These are phyloP conservation scores for Kwoniella pini DNA, from an alignment of 768 basidiomycete genomes.

Conservation along the genomic window DNA sequence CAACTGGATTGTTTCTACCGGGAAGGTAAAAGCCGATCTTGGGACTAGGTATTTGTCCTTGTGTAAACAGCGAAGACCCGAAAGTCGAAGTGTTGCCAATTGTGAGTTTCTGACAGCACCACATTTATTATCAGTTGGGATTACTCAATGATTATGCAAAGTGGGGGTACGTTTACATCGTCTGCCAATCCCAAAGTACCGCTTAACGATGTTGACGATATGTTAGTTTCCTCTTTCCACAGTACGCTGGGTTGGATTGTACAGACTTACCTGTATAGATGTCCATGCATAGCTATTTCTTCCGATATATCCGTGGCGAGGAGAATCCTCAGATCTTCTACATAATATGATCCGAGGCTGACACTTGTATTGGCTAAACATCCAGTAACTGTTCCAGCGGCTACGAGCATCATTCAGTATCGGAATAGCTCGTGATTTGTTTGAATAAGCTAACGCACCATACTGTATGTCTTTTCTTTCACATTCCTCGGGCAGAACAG, in stretches of 20 bases:
- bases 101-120: not conserved
- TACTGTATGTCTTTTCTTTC: not conserved
- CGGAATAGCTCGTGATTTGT: too few species aligned
- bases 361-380: slow-evolving; percentile 2
- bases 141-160: not conserved
- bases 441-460: not conserved
- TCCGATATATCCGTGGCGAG: not conserved
- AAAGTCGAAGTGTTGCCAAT: not conserved
- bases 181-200: slow-evolving; percentile 4
- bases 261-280: slow-evolving; percentile 1
- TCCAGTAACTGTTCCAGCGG: not conserved
- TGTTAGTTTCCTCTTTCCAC: not conserved
- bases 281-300: not conserved
- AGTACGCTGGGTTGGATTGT: too few species aligned
- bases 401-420: not conserved
- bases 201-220: not conserved
- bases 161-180: not conserved
- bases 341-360: not conserved
- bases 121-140: too few species aligned
- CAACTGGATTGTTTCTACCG: not conserved
- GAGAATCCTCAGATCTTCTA: not conserved
- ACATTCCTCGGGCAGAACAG: not conserved
- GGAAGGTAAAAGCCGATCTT: slow-evolving; percentile 6
- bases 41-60: not conserved
- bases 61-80: not conserved